Evolutionary conservation across 2,329 filamentous ascomycete species (phyloP).

Genomic region (Blastomyces emzantsi): DNA sequence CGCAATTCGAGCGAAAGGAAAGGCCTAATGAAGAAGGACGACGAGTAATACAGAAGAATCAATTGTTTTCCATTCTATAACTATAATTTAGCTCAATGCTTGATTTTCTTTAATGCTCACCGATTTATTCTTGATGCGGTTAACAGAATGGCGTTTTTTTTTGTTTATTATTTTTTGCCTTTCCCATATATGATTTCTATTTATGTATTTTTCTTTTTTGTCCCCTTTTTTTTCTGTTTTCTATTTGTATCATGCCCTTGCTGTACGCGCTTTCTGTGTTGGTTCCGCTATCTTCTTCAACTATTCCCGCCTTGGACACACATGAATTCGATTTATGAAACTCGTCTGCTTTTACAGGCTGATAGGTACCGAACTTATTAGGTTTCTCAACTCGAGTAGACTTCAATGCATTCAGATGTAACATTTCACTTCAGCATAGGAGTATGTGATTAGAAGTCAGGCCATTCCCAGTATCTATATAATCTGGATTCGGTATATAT

Average conservation of each 20-base stretch:
- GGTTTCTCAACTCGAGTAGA: background rate
- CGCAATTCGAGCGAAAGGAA: conserved; percentile 43
- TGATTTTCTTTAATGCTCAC: background rate
- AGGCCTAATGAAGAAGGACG: conserved; percentile 42
- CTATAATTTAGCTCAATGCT: conserved; percentile 4
- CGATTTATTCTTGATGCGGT: background rate
- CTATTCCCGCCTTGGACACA: background rate
- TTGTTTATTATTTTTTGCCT: background rate
- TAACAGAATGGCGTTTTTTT: conserved; percentile 5
- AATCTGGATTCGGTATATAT: background rate
- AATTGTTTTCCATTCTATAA: background rate
- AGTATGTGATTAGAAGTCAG: background rate
- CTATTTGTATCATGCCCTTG: background rate
- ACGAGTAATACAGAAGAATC: conserved; percentile 10
- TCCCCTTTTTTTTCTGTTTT: background rate
- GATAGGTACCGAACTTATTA: background rate
- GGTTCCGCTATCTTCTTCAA: background rate
- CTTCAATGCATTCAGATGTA: background rate
- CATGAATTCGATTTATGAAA: background rate
- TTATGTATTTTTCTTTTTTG: background rate
- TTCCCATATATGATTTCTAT: background rate
- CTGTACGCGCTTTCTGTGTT: background rate
- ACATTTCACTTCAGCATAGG: background rate
- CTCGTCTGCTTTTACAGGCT: background rate
- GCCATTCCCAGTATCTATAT: background rate